Percentiles rank a stretch among this genome's conserved stretches.
Conservation (phyloP, 129 eudicot species). For the Scalesia atractyloides region DNA sequence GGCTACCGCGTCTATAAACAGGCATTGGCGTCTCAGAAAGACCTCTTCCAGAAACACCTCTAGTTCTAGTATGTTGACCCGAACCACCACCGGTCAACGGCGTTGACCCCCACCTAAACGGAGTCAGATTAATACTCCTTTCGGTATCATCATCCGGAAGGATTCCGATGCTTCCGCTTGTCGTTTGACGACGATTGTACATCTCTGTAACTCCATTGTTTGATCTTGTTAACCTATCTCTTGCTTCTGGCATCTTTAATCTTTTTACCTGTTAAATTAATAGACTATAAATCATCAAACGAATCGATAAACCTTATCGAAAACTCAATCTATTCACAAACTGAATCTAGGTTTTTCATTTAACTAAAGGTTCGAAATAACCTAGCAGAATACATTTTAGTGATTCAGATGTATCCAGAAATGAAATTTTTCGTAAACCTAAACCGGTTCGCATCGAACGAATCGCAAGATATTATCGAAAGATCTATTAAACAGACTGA, state of each 20-base stretch:
- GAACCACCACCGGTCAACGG: conserved; percentile 40
- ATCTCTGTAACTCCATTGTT: conserved; percentile 38
- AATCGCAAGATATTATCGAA: too few species aligned
- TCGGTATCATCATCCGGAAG: conserved; percentile 29
- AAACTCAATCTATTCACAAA: too few species aligned
- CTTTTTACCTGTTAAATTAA: conserved; percentile 15
- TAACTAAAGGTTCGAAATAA: neutral
- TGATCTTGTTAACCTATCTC: conserved; percentile 59
- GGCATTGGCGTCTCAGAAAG: conserved; percentile 39
- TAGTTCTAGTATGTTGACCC: conserved; percentile 22
- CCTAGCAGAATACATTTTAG: neutral
- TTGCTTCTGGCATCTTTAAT: conserved; percentile 55
- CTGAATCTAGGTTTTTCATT: neutral
- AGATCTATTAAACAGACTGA: too few species aligned
- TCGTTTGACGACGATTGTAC: conserved; percentile 24
- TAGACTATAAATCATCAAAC: neutral
- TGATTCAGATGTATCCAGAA: neutral
- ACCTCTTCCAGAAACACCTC: conserved; percentile 37
- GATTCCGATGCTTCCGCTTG: conserved; percentile 17
- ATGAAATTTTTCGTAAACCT: neutral
- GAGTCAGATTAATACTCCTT: conserved; percentile 26
- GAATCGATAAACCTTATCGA: neutral
- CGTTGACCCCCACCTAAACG: conserved; percentile 50
- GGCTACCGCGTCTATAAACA: conserved; percentile 41
- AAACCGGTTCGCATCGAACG: neutral